These are phyloP conservation scores for Umbelopsis sp. DNA, from an alignment of 192 early-diverging fungal species.

Conservation along the genomic window DNA sequence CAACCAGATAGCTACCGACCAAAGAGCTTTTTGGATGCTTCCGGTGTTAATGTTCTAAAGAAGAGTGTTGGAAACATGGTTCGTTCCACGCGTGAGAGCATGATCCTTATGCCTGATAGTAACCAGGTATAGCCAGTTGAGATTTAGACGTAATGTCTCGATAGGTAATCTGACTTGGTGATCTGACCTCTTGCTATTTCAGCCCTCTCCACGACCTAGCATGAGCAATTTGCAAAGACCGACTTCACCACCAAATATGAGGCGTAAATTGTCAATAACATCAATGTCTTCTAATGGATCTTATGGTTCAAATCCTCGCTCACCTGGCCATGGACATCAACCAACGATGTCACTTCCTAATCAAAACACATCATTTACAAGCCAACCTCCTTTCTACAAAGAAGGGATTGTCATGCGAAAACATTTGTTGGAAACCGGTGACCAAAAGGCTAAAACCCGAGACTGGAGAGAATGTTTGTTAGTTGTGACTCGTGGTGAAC, in stretches of 20 bases:
- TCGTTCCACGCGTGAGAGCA: conserved; percentile 27
- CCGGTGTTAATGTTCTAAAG: conserved; percentile 26
- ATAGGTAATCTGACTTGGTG: neutral
- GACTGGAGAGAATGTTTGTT: conserved; percentile 85
- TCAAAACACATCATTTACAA: conserved; percentile 18
- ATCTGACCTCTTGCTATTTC: neutral
- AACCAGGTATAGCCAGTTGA: neutral
- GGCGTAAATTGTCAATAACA: conserved; percentile 22
- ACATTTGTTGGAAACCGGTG: conserved; percentile 74
- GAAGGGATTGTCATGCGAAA: conserved; percentile 89
- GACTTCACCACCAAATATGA: conserved; percentile 7
- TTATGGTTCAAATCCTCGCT: neutral
- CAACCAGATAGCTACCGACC: neutral
- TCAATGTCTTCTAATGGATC: conserved; percentile 27
- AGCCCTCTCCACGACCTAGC: conserved; percentile 20
- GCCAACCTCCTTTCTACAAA: conserved; percentile 44
- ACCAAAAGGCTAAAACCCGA: conserved; percentile 80
- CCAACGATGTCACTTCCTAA: conserved; percentile 10
- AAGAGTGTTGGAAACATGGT: conserved; percentile 30
- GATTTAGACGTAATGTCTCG: neutral
- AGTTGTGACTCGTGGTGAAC: conserved; percentile 71
- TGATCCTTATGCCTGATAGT: conserved; percentile 5
- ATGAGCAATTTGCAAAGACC: conserved; percentile 13
- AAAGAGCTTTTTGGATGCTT: conserved; percentile 21
- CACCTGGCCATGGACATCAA: neutral